Conservation (phyloP, 495 filamentous ascomycete genomes). For the Pseudoneurospora amorphoporcata region DNA sequence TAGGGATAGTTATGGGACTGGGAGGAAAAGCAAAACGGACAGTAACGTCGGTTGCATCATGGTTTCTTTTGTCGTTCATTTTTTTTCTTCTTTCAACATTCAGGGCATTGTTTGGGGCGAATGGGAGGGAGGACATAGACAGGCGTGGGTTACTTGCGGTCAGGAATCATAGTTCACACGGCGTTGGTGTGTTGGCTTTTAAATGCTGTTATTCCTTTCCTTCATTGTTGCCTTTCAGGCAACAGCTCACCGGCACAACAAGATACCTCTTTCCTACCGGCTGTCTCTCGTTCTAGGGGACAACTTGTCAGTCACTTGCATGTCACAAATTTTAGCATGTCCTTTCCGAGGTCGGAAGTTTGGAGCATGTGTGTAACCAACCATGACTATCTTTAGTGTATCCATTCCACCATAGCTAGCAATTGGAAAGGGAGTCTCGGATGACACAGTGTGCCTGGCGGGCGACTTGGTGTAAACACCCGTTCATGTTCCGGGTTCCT, state of each 20-base stretch:
- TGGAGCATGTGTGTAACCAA: neutral
- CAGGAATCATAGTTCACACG: neutral
- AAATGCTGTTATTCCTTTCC: neutral
- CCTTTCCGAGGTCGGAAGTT: neutral
- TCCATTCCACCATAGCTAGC: neutral
- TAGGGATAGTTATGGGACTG: neutral
- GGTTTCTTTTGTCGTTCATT: neutral
- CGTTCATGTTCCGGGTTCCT: neutral
- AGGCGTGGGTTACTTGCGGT: neutral
- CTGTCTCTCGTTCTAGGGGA: neutral
- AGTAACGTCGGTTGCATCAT: neutral
- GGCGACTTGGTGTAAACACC: neutral
- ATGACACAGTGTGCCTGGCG: neutral
- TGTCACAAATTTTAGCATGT: neutral
- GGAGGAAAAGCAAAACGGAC: neutral
- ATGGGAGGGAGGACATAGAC: neutral
- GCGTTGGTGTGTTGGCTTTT: neutral
- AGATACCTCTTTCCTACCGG: neutral
- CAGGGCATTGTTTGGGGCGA: neutral
- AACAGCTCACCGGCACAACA: neutral
- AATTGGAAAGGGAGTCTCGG: neutral
- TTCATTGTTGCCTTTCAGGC: neutral
- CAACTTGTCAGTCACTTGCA: neutral
- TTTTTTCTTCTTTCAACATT: neutral
- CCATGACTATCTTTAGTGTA: neutral